Base-by-base conservation (phyloP, 306 rosid genomes). In the Urtica urens region DNA sequence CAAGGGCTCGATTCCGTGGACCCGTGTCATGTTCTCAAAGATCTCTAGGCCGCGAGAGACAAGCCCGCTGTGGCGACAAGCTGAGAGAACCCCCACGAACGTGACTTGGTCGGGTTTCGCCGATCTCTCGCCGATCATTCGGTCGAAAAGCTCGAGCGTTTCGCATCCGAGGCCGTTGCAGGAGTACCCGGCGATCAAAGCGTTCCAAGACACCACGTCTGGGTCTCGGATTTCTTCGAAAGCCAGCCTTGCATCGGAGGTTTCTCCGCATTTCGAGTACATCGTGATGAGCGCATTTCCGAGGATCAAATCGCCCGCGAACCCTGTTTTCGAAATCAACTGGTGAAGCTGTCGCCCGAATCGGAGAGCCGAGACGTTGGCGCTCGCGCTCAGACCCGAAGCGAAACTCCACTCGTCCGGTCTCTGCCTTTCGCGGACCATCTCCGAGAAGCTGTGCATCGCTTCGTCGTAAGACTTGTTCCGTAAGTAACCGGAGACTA, bases 181-280 rank as follows among this genome's bases (percentile, higher is more conserved):
- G 53, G 96, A 80, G 69, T 72, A 75, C 13, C 94, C 84, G 2
- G 79, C 60, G 64, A 87, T 87, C 70, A 87, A 64, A 52, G 94
- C 79, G 63, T 87, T 87, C 87, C 87, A 80, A 51, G 96, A 80
- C 44, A 87, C 66, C 26, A 83, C 68, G 47, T 87, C 94, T 7
- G 53, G 55, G 18, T 48, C 23, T 35, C 50, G 49, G 26, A 58
- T 73, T 50, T 71, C 82, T 68, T 60, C 47, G 37, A 87, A 87
- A 49, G 78, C 67, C 19, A 58, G 67, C 47, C 73, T 69, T 30
- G 96, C 83, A 57, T 43, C 63, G 26, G 22, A 31, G 8, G 78
- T 57, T 51, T 61, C 55, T 62, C 85, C 93, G 19, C 82, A 71
- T 75, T 83, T 87, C 27, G 82, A 75, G 30, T 87, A 87, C 94